Base-by-base conservation (phyloP, 768 basidiomycete genomes). In the Collybiopsis confluens region DNA sequence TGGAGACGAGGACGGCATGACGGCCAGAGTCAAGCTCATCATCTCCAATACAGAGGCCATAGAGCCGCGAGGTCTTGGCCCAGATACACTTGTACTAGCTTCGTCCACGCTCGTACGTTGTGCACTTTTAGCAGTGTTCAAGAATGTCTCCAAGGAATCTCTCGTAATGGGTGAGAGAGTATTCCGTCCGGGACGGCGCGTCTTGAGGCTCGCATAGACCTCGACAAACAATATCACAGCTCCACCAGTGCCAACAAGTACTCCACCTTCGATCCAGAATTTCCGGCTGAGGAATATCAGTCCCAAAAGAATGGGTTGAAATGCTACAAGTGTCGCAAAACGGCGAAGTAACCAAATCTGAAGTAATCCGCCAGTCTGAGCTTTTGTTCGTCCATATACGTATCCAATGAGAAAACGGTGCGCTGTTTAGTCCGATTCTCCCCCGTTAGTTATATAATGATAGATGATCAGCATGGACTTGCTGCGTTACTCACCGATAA, bases 21-120 rank as follows among this genome's bases (percentile, higher is more conserved):
- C 86, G 4, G 88, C 87, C 38, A 90, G 72, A 16, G 88, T 90
- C 53, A 82, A 60, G 56, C 85, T 84, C 85, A 92, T 90, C 86
- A 92, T 88, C 63, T 91, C 88, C 55, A 92, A 71, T 45, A 92
- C 86, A 36, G 85, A 86, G 4, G 88, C 87, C 73, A 90, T 86
- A 3, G 88, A 90, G 5, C 86, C 83, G 54, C 88, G 79, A 38
- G 75, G 65, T 23, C 78, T 71, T 41, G 68, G 64, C n/a, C 76
- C 76, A 37, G 64, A 61, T 21, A 67, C 67, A 56, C 70, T 77
- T 11, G 72, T 73, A 55, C 73, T 78, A 57, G 80, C 79, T 52
- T 81, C 82, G 42, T 80, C 77, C 26, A 74, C 62, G 21, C 64
- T 63, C 6, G 62, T 65, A 45, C 68, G 70, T 18, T 59, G 63